A percentile compares a stretch with the other conserved stretches of the same genome.
Conservation (phyloP, 2,329 filamentous ascomycete species). For the Monilinia aucupariae region DNA sequence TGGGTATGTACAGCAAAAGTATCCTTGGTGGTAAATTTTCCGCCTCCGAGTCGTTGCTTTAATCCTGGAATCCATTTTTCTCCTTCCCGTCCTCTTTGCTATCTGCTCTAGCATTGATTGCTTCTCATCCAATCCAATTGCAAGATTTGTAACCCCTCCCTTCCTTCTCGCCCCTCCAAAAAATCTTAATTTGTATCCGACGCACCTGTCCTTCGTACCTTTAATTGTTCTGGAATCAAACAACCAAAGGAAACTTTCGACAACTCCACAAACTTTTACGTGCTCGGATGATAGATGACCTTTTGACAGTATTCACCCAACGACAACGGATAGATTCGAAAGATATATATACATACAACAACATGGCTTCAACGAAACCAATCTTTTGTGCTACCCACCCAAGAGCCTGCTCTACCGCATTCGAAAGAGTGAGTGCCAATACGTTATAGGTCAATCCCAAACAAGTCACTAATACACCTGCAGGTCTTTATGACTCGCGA, state of each 20-base stretch:
- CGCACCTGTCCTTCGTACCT: neutral
- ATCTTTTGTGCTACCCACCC: constrained; percentile 95
- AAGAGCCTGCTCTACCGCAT: constrained; percentile 90
- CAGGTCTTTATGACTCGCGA: constrained; percentile 95
- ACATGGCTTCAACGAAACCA: constrained; percentile 65
- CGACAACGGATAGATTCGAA: neutral
- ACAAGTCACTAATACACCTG: constrained; percentile 14
- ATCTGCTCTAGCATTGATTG: neutral
- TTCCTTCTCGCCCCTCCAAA: too few species aligned
- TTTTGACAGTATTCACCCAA: neutral
- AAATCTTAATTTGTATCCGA: neutral
- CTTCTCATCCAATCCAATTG: neutral
- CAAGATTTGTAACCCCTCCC: too few species aligned
- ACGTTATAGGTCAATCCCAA: too few species aligned
- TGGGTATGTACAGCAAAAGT: too few species aligned
- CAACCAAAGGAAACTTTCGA: neutral
- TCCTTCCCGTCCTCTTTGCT: neutral
- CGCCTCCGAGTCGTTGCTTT: too few species aligned
- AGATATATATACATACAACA: constrained; percentile 25
- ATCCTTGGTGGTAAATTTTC: neutral
- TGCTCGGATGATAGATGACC: constrained; percentile 32
- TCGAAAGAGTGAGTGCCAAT: constrained; percentile 66
- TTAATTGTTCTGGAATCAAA: constrained; percentile 13
- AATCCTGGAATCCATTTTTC: too few species aligned
- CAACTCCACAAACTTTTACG: constrained; percentile 21